A percentile compares a stretch with the other conserved stretches of the same genome.
These are phyloP conservation scores for Austroboletus novae-zelandiae DNA, from an alignment of 1,284 basidiomycete species.

Conservation along the genomic window DNA sequence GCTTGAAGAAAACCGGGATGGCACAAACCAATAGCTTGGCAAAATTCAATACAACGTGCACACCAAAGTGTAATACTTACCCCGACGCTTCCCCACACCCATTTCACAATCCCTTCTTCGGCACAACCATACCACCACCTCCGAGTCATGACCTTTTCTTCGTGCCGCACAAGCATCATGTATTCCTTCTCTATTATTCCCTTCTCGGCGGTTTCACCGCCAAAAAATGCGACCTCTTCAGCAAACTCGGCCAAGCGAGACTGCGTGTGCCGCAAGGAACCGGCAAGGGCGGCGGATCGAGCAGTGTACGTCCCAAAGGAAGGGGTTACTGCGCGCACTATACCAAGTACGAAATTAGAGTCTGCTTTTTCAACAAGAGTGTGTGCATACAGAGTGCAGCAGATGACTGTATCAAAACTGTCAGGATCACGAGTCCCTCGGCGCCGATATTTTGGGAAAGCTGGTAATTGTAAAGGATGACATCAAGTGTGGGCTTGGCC, in stretches of 20 bases:
- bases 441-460: slow-evolving; percentile 93
- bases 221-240: slow-evolving; percentile 93
- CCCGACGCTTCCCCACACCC: slow-evolving; percentile 96
- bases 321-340: slow-evolving; percentile 87
- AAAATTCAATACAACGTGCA: slow-evolving; percentile 6
- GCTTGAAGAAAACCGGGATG: slow-evolving; percentile 89
- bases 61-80: slow-evolving; percentile 40
- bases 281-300: slow-evolving; percentile 82
- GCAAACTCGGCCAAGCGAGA: slow-evolving; percentile 92
- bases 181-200: slow-evolving; percentile 91
- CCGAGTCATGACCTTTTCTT: slow-evolving; percentile 78
- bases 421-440: slow-evolving; percentile 86
- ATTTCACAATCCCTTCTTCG: slow-evolving; percentile 96
- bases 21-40: slow-evolving; percentile 83
- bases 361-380: neutral
- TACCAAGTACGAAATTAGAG: slow-evolving; percentile 6
- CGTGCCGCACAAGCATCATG: slow-evolving; percentile 85
- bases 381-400: slow-evolving; percentile 69
- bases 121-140: slow-evolving; percentile 90
- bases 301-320: slow-evolving; percentile 92
- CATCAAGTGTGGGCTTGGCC: slow-evolving; percentile 91
- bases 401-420: slow-evolving; percentile 80
- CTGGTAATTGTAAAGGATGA: slow-evolving; percentile 96
- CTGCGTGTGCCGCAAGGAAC: slow-evolving; percentile 87
- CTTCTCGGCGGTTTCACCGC: slow-evolving; percentile 91